phyloP scores from a whole-genome alignment of 2,329 filamentous ascomycete species.

The Echinosphaeria canescens region DNA sequence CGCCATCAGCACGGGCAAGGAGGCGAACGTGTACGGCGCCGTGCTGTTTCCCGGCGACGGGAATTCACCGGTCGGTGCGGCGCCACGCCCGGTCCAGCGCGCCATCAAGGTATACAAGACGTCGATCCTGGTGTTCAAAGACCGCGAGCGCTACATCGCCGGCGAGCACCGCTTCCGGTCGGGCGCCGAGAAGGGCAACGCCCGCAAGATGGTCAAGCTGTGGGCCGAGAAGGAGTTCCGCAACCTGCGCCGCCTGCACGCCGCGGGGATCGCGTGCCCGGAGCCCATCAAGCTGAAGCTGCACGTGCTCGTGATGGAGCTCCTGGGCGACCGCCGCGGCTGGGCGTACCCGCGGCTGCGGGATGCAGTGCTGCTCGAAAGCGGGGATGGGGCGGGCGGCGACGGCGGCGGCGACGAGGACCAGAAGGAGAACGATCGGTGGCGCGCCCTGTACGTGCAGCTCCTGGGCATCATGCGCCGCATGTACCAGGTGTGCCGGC shows the following conservation, averaged over 20 bases:
- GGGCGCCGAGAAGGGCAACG: constrained; percentile 87
- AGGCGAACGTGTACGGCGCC: constrained; percentile 95
- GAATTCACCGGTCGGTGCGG: constrained; percentile 21
- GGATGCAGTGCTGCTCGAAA: constrained; percentile 68
- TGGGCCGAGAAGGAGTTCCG: constrained; percentile 99
- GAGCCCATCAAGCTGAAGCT: constrained; percentile 75
- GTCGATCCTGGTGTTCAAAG: constrained; percentile 92
- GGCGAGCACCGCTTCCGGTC: constrained; percentile 83
- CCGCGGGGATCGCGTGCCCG: constrained; percentile 73
- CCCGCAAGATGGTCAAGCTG: constrained; percentile 90
- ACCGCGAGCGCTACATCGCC: constrained; percentile 85
- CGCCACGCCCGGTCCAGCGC: constrained; percentile 25
- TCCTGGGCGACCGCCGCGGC: constrained; percentile 72
- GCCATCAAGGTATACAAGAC: constrained; percentile 99
- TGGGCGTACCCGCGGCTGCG: constrained; percentile 75
- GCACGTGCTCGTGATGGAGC: constrained; percentile 92
- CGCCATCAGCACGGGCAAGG: constrained; percentile 89
- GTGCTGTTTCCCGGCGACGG: constrained; percentile 36
- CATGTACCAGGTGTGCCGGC: constrained; percentile 77
- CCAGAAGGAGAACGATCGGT: constrained; percentile 49
- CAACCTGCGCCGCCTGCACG: constrained; percentile 68
- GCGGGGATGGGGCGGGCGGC: no score
- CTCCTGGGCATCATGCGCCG: constrained; percentile 75
- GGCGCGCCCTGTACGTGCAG: constrained; percentile 62
- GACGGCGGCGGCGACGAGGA: no score